Evolutionary conservation across 2,329 filamentous ascomycete genomes (phyloP).

Genomic region (Exophiala sp.): DNA sequence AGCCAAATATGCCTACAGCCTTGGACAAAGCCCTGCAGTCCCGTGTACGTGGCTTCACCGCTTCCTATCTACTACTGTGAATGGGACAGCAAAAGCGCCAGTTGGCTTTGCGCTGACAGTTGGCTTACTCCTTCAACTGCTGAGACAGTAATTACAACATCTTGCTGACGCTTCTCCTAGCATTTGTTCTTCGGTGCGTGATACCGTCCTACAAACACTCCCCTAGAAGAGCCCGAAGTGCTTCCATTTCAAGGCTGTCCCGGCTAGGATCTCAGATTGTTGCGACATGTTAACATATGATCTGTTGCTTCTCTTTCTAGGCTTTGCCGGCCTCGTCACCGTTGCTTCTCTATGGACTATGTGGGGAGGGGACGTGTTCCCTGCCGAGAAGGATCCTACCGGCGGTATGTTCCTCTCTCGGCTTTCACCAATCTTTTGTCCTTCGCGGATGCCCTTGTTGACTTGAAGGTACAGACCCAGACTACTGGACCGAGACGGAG

Average conservation of each 20-base stretch:
- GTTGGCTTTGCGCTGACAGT: too few species aligned
- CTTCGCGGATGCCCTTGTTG: neutral
- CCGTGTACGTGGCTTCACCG: conserved; percentile 47
- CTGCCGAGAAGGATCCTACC: conserved; percentile 65
- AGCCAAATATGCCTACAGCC: conserved; percentile 56
- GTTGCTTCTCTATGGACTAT: conserved; percentile 78
- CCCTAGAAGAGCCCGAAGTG: neutral
- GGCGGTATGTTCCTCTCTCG: conserved; percentile 53
- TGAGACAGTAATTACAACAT: too few species aligned
- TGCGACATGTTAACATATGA: conserved; percentile 2
- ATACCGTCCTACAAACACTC: conserved; percentile 1
- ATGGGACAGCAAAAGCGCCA: too few species aligned
- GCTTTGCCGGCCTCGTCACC: conserved; percentile 74
- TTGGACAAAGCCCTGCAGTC: conserved; percentile 64
- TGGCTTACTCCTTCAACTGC: too few species aligned
- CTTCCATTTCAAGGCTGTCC: neutral
- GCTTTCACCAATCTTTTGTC: neutral
- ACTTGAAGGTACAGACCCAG: conserved; percentile 48
- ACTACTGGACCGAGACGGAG: conserved; percentile 72
- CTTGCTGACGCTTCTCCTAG: neutral
- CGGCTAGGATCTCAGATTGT: too few species aligned
- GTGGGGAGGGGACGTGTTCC: conserved; percentile 81
- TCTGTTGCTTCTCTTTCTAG: conserved; percentile 39
- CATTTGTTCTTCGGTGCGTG: conserved; percentile 60
- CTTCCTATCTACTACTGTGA: neutral